Conservation (phyloP, 495 filamentous ascomycete species). For the Neurospora cerealis region DNA sequence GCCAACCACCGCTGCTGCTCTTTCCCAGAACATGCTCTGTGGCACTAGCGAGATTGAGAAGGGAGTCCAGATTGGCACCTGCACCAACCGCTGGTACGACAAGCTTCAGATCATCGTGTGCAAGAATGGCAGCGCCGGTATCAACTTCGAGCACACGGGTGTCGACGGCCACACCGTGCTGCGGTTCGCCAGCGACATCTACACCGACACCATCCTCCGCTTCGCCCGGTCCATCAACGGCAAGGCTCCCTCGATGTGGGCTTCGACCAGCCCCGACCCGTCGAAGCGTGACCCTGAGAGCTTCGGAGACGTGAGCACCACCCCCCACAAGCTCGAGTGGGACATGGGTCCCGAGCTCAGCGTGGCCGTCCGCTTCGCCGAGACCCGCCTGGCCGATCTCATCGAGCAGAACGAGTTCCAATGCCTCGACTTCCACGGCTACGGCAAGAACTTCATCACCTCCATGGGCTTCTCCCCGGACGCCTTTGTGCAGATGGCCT, state of each 20-base stretch:
- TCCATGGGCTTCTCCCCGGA: conserved; percentile 95
- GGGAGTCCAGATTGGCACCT: conserved; percentile 93
- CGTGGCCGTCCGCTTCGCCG: conserved; percentile 87
- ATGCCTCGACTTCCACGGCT: conserved; percentile 78
- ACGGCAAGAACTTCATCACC: conserved; percentile 96
- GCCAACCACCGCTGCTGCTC: conserved; percentile 62
- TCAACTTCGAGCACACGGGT: conserved; percentile 98
- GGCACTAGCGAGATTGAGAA: conserved; percentile 84
- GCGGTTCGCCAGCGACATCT: conserved; percentile 90
- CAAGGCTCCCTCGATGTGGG: conserved; percentile 83
- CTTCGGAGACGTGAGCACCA: conserved; percentile 91
- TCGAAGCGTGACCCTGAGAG: conserved; percentile 86
- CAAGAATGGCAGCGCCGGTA: conserved; percentile 94
- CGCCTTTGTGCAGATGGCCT: conserved; percentile 98
- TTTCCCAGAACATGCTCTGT: conserved; percentile 97
- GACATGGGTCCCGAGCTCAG: conserved; percentile 89
- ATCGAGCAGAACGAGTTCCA: conserved; percentile 96
- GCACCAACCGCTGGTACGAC: conserved; percentile 98
- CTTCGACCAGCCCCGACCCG: conserved; percentile 82
- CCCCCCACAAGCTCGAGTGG: conserved; percentile 95
- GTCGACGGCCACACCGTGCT: conserved; percentile 97
- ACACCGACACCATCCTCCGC: conserved; percentile 95
- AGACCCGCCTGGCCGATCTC: conserved; percentile 86
- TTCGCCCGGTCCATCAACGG: conserved; percentile 96
- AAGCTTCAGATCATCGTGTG: conserved; percentile 99